These are phyloP conservation scores for Nyssa sinensis DNA, from an alignment of 148 eudicot genomes.

Conservation along the genomic window DNA sequence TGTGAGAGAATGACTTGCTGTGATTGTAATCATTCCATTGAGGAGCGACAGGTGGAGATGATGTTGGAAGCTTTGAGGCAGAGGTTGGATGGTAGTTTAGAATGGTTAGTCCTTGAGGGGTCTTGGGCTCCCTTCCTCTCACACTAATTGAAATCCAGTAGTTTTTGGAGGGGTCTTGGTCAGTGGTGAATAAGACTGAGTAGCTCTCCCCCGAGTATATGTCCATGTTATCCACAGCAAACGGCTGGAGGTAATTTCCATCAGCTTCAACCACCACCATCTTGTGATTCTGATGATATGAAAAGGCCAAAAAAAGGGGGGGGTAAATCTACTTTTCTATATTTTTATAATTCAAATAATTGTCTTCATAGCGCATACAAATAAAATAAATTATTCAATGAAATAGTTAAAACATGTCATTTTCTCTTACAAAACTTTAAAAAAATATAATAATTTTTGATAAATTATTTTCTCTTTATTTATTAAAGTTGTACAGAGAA, in stretches of 20 bases:
- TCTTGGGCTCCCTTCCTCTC: conserved; percentile 60
- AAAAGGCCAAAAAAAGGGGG: no score
- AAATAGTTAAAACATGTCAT: no score
- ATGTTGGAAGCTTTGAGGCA: conserved; percentile 38
- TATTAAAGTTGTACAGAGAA: no score
- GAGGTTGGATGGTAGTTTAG: conserved; percentile 45
- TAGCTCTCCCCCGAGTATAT: conserved; percentile 93
- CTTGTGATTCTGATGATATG: conserved; percentile 55
- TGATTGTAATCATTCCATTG: conserved; percentile 60
- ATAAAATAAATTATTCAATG: no score
- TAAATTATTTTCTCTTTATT: no score
- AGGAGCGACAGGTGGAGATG: conserved; percentile 56
- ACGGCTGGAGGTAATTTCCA: conserved; percentile 75
- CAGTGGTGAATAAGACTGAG: conserved; percentile 59
- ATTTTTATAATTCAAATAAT: no score
- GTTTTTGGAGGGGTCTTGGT: conserved; percentile 58
- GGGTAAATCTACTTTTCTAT: no score
- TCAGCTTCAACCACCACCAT: conserved; percentile 82
- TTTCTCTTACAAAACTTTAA: no score
- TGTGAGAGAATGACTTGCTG: conserved; percentile 51
- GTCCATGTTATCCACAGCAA: conserved; percentile 57
- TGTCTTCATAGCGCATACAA: no score
- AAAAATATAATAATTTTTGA: no score
- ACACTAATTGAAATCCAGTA: conserved; percentile 79
- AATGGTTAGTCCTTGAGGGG: conserved; percentile 68